phyloP scores from a whole-genome alignment of 352 stramenopile species.

The Pythium scleroteichum region DNA sequence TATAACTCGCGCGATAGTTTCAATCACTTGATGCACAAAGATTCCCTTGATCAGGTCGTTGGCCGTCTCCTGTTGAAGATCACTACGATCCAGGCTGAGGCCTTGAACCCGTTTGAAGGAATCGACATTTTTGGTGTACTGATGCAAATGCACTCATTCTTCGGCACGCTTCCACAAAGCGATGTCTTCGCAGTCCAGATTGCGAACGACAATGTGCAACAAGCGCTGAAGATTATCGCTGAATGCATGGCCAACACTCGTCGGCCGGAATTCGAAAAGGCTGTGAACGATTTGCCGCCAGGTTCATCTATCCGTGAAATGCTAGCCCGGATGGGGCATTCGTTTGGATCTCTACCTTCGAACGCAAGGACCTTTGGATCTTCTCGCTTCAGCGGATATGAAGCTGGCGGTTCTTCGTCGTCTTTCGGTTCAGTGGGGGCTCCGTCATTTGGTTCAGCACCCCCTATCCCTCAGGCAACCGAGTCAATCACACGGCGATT shows the following conservation, averaged over 20 bases:
- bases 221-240: slow-evolving; percentile 65
- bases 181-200: slow-evolving; percentile 73
- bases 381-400: slow-evolving; percentile 25
- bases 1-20: slow-evolving; percentile 74
- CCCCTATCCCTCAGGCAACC: not conserved
- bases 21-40: slow-evolving; percentile 73
- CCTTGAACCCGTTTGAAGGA: slow-evolving; percentile 66
- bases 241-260: slow-evolving; percentile 60
- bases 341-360: slow-evolving; percentile 21
- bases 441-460: slow-evolving; percentile 10
- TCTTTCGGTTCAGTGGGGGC: slow-evolving; percentile 13
- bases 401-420: slow-evolving; percentile 16
- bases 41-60: slow-evolving; percentile 79
- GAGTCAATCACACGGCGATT: slow-evolving; percentile 49
- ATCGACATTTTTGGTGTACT: slow-evolving; percentile 83
- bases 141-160: slow-evolving; percentile 89
- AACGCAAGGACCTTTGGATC: slow-evolving; percentile 22
- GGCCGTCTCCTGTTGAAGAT: slow-evolving; percentile 73
- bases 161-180: slow-evolving; percentile 63
- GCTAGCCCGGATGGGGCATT: slow-evolving; percentile 42
- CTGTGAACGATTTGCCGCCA: slow-evolving; percentile 45
- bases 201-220: slow-evolving; percentile 76
- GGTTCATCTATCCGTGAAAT: slow-evolving; percentile 29
- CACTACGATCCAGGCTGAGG: slow-evolving; percentile 53
- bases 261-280: slow-evolving; percentile 49